These are phyloP conservation scores for Solanum hybrid DNA, from an alignment of 305 asterid genomes.

Conservation along the genomic window DNA sequence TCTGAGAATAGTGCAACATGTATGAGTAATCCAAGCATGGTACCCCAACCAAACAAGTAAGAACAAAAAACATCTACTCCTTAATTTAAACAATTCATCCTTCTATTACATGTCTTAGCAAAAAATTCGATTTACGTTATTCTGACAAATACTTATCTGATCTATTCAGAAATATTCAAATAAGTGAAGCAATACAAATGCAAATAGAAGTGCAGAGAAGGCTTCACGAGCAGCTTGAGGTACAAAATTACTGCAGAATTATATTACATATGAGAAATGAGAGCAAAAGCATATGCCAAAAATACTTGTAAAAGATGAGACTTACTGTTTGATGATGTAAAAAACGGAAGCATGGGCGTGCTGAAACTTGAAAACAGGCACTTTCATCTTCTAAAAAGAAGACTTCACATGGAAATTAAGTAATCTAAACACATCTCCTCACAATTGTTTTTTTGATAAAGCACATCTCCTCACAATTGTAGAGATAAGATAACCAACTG, in stretches of 20 bases:
- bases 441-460: not conserved
- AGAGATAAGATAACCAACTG: not conserved
- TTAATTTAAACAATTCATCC: conserved; percentile 9
- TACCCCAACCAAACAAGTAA: conserved; percentile 57
- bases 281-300: not conserved
- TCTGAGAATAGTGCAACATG: conserved; percentile 48
- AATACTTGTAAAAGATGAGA: not conserved
- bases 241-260: conserved; percentile 11
- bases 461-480: not conserved
- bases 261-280: not conserved
- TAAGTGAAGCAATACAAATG: conserved; percentile 85
- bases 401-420: not conserved
- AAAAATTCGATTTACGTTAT: too few species aligned
- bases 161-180: conserved; percentile 52
- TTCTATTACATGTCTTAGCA: not conserved
- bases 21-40: conserved; percentile 34
- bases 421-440: not conserved
- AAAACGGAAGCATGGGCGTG: not conserved
- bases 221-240: conserved; percentile 92
- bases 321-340: not conserved
- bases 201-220: conserved; percentile 86
- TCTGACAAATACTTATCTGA: not conserved
- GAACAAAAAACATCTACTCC: conserved; percentile 11
- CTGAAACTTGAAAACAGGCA: not conserved
- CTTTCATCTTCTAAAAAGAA: not conserved